Conservation (phyloP, 129 eudicot genomes). For the Pittosporum tobira region DNA sequence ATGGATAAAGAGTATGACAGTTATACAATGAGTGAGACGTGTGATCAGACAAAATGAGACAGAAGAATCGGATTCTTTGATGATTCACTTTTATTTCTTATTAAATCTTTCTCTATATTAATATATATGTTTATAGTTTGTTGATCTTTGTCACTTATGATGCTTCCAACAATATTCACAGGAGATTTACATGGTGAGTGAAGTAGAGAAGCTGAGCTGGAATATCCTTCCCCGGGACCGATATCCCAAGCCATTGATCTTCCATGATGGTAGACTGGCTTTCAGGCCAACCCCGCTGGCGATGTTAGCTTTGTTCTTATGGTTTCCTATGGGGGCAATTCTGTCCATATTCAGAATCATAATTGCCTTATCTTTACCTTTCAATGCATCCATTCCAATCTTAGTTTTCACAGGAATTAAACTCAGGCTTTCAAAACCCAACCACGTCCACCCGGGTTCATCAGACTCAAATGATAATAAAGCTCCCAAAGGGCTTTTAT, state of each 20-base stretch:
- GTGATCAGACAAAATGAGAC: too few relatives aligned
- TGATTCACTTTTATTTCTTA: too few relatives aligned
- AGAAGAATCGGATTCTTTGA: too few relatives aligned
- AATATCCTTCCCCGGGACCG: slow-evolving; percentile 32
- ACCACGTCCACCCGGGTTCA: not conserved
- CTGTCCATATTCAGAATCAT: slow-evolving; percentile 33
- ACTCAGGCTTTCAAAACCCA: slow-evolving; percentile 24
- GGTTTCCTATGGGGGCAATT: slow-evolving; percentile 48
- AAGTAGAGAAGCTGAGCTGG: slow-evolving; percentile 33
- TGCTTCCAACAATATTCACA: slow-evolving; percentile 4
- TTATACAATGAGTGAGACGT: too few relatives aligned
- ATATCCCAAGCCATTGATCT: slow-evolving; percentile 56
- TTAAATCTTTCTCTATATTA: not conserved
- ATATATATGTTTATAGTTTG: not conserved
- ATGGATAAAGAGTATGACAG: too few relatives aligned
- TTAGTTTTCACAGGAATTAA: slow-evolving; percentile 35
- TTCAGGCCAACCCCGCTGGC: slow-evolving; percentile 41
- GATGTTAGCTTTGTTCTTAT: slow-evolving; percentile 42
- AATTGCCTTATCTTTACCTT: slow-evolving; percentile 30
- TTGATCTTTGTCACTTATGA: not conserved
- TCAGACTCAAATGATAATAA: not conserved
- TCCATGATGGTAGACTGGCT: slow-evolving; percentile 78
- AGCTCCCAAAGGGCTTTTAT: slow-evolving; percentile 36
- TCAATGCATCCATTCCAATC: slow-evolving; percentile 17
- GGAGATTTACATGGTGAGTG: slow-evolving; percentile 43